phyloP scores from a whole-genome alignment of 75 land plant species.

The Pseudotsuga menziesii region DNA sequence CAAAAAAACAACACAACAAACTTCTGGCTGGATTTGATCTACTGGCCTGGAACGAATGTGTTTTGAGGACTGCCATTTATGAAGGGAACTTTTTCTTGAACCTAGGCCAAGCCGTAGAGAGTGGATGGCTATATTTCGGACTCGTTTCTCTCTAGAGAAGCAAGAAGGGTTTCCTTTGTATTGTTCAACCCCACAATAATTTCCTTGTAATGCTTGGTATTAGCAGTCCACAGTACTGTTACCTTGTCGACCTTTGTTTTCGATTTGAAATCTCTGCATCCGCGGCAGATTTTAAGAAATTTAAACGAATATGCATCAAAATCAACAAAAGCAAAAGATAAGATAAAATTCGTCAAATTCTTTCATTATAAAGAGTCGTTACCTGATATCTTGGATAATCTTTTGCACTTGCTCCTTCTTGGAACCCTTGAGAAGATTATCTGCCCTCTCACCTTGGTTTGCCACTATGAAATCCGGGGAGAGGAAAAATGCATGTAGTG shows the following conservation, averaged over 20 bases:
- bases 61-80: slow-evolving; percentile 99
- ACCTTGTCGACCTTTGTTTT: slow-evolving; percentile 80
- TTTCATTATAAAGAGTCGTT: neutral
- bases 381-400: slow-evolving; percentile 87
- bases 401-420: slow-evolving; percentile 84
- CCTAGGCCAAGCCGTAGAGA: slow-evolving; percentile 81
- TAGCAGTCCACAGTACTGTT: slow-evolving; percentile 95
- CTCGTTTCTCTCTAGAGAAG: slow-evolving; percentile 70
- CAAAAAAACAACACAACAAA: neutral
- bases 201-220: slow-evolving; percentile 92
- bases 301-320: neutral
- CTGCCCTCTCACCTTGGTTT: slow-evolving; percentile 82
- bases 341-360: no score
- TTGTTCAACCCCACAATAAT: slow-evolving; percentile 89
- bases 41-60: slow-evolving; percentile 99
- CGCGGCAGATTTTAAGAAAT: neutral
- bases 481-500: slow-evolving; percentile 96
- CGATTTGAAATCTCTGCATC: slow-evolving; percentile 66
- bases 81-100: slow-evolving; percentile 85
- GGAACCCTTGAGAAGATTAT: slow-evolving; percentile 81
- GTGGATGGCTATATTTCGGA: slow-evolving; percentile 94
- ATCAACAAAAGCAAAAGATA: neutral
- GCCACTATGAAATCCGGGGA: slow-evolving; percentile 98
- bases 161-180: slow-evolving; percentile 80
- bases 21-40: neutral